Evolutionary conservation across 768 basidiomycete species (phyloP).

Genomic region (Kwoniella dendrophila): DNA sequence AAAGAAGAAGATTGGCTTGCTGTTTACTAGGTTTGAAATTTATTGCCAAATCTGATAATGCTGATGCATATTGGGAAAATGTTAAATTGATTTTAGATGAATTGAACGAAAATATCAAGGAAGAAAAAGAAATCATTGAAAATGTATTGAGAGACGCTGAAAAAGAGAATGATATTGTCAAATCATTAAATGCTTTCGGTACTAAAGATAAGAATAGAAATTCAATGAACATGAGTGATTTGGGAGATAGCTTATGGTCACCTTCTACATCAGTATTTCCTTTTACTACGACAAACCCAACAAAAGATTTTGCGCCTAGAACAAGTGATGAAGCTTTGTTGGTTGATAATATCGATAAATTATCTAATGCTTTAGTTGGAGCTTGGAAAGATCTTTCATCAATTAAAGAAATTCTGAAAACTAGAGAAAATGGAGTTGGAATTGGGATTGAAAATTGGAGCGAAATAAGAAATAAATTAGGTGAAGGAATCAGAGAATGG

Average conservation of each 20-base stretch:
- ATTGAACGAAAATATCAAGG: slow-evolving; percentile 6
- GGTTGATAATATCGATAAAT: slow-evolving; percentile 18
- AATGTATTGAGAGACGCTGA: slow-evolving; percentile 3
- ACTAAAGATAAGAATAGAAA: not conserved
- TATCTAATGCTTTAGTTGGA: slow-evolving; percentile 12
- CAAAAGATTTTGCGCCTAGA: slow-evolving; percentile 25
- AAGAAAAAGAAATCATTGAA: slow-evolving; percentile 18
- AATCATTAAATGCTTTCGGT: not conserved
- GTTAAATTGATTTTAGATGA: slow-evolving; percentile 28
- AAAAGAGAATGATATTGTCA: not conserved
- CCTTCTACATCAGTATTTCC: not conserved
- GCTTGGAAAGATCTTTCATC: slow-evolving; percentile 14
- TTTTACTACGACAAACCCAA: not conserved
- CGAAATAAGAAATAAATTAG: slow-evolving; percentile 35
- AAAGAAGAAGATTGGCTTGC: slow-evolving; percentile 46
- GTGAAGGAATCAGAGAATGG: slow-evolving; percentile 44
- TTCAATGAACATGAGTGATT: not conserved
- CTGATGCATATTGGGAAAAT: slow-evolving; percentile 30
- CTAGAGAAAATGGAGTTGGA: not conserved
- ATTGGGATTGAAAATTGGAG: slow-evolving; percentile 24
- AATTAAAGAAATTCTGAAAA: not conserved
- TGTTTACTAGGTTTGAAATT: slow-evolving; percentile 50
- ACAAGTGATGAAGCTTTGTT: slow-evolving; percentile 31
- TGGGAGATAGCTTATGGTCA: slow-evolving; percentile 1
- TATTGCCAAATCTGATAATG: not conserved